Percentiles rank a stretch among this genome's conserved stretches.
These are phyloP conservation scores for Rhododendron molle DNA, from an alignment of 148 eudicot genomes.

Conservation along the genomic window DNA sequence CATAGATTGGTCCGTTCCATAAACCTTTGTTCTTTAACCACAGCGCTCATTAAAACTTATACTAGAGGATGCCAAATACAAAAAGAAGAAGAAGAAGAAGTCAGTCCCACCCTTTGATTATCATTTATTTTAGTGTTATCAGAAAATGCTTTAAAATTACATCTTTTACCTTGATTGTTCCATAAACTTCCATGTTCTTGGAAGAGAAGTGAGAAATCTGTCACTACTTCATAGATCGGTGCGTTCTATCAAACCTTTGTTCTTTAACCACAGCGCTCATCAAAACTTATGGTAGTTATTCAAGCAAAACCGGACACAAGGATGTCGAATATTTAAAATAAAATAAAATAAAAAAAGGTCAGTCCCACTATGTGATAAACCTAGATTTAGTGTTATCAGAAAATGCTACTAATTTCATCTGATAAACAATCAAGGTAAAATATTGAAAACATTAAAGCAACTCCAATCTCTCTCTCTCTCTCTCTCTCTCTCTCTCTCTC, in stretches of 20 bases:
- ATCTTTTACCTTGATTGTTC: neutral
- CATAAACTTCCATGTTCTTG: neutral
- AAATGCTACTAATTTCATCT: neutral
- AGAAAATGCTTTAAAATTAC: neutral
- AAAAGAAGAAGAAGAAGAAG: too few relatives aligned
- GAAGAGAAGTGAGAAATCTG: neutral
- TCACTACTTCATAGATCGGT: neutral
- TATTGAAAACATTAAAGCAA: neutral
- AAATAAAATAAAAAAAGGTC: neutral
- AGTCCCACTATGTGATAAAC: neutral
- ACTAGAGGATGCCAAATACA: neutral
- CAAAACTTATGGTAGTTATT: neutral
- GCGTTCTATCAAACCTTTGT: neutral
- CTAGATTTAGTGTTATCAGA: neutral
- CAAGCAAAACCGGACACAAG: neutral
- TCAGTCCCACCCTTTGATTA: neutral
- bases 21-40: slow-evolving; percentile 4
- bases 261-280: neutral
- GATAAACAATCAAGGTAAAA: neutral
- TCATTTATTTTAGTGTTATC: neutral
- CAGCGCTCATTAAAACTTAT: neutral
- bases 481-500: neutral
- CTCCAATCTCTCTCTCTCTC: neutral
- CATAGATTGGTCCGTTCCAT: neutral
- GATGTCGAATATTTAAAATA: neutral